Base-by-base conservation (phyloP, 108 stramenopile species). In the Hondaea fermentalgiana region DNA sequence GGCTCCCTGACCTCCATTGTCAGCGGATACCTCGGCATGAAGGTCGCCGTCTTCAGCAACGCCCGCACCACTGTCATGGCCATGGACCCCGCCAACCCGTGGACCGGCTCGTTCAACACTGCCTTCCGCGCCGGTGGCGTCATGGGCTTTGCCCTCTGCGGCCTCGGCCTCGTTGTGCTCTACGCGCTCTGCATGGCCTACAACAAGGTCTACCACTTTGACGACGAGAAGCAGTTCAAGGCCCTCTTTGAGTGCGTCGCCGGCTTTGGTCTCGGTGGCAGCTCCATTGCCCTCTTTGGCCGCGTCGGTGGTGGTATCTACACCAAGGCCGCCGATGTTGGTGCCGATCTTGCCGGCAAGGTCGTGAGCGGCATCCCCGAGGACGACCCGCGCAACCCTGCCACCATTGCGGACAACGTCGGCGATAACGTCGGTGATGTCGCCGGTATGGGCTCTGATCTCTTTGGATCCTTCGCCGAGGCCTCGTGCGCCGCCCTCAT, bases 301-400 rank as follows among this genome's bases (percentile, higher is more conserved):
- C 98, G 98, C 93, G 98, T 99, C 60, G 98, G 98, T 42, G 98
- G 98, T 55, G 98, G 98, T 89, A 98, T 99, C 93, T 99, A 98
- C 94, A 99, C 98, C 93, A 98, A 98, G 96, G 98, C 98, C 59
- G 98, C 98, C 69, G 98, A 99, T 93, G 98, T 99, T 6, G 98
- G 98, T 44, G 98, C 98, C 55, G 98, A 99, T 95, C 95, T 99
- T 53, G 98, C 98, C 44, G 98, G 98, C 91, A 99, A 99, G 95
- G 98, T 99, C 87, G 97, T 98, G 58, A 96, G 97, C 91, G 98
- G 97, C 72, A 98, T 99, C 88, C 98, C 98, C 57, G 98, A 99
- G 94, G 98, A 99, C 88, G 98, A 99, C 96, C 98, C 98, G 43
- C 95, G 98, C 72, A 99, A 99, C 95, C 98, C 98, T 25, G 98